phyloP scores from a whole-genome alignment of 2,329 filamentous ascomycete species.

The Xenosphaeropsis pyriputrescens region DNA sequence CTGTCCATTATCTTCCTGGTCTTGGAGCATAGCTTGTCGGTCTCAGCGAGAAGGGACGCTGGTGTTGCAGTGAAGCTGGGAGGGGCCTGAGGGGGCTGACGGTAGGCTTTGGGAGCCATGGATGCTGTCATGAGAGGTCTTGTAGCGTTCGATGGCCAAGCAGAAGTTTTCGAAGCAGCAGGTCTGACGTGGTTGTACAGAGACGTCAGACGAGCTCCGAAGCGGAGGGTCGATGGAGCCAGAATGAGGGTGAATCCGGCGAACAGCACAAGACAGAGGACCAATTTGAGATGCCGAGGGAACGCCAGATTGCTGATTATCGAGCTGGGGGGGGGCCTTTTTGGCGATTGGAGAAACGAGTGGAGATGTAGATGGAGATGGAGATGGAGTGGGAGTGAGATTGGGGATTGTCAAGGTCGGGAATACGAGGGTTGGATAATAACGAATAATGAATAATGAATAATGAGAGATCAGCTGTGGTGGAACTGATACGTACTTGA shows the following conservation, averaged over 20 bases:
- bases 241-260: constrained; percentile 33
- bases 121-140: constrained; percentile 28
- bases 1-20: constrained; percentile 48
- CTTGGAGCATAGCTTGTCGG: constrained; percentile 47
- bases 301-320: constrained; percentile 22
- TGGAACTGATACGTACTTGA: too few relatives aligned
- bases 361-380: too few relatives aligned
- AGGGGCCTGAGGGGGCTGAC: constrained; percentile 62
- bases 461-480: too few relatives aligned
- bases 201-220: constrained; percentile 30
- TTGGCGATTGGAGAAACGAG: too few relatives aligned
- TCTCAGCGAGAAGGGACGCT: constrained; percentile 50
- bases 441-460: too few relatives aligned
- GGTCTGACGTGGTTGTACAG: constrained; percentile 39
- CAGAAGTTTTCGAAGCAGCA: constrained; percentile 1
- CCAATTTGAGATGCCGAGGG: constrained; percentile 17
- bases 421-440: too few relatives aligned
- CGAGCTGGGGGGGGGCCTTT: too few relatives aligned
- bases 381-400: too few relatives aligned
- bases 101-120: constrained; percentile 55
- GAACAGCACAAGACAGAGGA: constrained; percentile 40
- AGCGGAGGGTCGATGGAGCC: neutral
- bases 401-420: too few relatives aligned
- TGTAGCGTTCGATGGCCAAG: constrained; percentile 2
- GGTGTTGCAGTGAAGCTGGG: constrained; percentile 65